Conservation (phyloP, 371 early-diverging fungal species). For the Mortierella sp. region DNA sequence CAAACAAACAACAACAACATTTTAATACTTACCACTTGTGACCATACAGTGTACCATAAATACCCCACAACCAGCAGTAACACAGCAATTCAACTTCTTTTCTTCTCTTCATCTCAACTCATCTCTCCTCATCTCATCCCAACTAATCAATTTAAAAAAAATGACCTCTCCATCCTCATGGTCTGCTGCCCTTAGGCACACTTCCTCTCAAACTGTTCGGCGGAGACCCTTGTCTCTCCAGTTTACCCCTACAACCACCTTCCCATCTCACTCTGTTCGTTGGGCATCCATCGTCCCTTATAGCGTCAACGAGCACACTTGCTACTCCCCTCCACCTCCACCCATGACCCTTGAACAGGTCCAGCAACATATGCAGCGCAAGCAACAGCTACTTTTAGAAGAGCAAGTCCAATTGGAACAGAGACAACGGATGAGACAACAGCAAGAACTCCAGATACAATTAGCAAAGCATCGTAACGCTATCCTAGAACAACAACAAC, state of each 20-base stretch:
- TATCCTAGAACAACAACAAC: constrained; percentile 33
- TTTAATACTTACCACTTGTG: background rate
- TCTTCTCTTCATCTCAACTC: background rate
- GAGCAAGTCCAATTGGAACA: constrained; percentile 46
- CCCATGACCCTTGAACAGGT: constrained; percentile 50
- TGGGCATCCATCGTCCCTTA: constrained; percentile 50
- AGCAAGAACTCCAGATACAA: constrained; percentile 38
- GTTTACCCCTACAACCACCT: background rate
- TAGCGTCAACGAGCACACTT: constrained; percentile 14
- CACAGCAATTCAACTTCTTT: background rate
- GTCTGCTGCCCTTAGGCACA: constrained; percentile 20
- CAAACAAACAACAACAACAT: background rate
- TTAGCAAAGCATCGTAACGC: constrained; percentile 41
- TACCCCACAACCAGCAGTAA: background rate
- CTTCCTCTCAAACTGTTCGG: background rate
- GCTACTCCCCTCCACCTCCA: constrained; percentile 34
- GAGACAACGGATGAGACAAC: constrained; percentile 35
- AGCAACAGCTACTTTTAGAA: constrained; percentile 26
- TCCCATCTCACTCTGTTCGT: constrained; percentile 23
- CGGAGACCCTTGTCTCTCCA: constrained; percentile 13
- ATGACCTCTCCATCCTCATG: constrained; percentile 25
- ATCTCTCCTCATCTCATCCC: background rate
- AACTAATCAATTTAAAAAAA: background rate
- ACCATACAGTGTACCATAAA: background rate
- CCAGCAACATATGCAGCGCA: constrained; percentile 7